Evolutionary conservation across 2,329 filamentous ascomycete species (phyloP).

Genomic region (Zymoseptoria tritici): DNA sequence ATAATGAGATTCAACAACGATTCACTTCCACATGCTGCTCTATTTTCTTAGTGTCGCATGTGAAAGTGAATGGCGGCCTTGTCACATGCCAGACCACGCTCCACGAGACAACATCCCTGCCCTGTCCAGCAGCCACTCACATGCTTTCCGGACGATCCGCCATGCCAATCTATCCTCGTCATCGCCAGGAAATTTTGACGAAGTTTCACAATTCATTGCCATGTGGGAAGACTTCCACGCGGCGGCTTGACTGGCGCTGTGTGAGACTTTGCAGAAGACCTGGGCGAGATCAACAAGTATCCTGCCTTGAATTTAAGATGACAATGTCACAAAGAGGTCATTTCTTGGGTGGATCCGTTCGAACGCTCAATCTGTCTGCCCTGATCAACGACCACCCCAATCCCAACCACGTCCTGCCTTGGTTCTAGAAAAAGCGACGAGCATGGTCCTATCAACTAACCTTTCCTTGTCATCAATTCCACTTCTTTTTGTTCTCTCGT

Average conservation of each 20-base stretch:
- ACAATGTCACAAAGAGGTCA: too few relatives aligned
- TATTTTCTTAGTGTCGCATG: background rate
- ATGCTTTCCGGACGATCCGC: too few relatives aligned
- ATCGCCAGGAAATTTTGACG: background rate
- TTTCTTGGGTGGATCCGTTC: background rate
- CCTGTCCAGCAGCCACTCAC: too few relatives aligned
- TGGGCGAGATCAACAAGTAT: background rate
- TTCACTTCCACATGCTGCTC: background rate
- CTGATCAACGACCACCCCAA: background rate
- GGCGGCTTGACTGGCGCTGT: background rate
- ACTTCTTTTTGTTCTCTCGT: too few relatives aligned
- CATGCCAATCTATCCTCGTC: background rate
- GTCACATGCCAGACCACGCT: too few relatives aligned
- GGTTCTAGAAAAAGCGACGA: too few relatives aligned
- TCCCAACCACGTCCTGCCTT: background rate
- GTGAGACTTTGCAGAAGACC: background rate
- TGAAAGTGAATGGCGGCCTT: background rate
- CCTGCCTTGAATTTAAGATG: background rate
- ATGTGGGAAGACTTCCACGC: background rate
- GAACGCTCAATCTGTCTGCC: background rate
- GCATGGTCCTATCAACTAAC: too few relatives aligned
- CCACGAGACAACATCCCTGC: too few relatives aligned
- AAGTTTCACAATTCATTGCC: background rate
- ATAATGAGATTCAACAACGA: background rate
- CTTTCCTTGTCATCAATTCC: too few relatives aligned